Evolutionary conservation across 1,139 yeast species (phyloP), one percentile per base, ranked within the genome.

Genomic region (Debaryomyces sp.): DNA sequence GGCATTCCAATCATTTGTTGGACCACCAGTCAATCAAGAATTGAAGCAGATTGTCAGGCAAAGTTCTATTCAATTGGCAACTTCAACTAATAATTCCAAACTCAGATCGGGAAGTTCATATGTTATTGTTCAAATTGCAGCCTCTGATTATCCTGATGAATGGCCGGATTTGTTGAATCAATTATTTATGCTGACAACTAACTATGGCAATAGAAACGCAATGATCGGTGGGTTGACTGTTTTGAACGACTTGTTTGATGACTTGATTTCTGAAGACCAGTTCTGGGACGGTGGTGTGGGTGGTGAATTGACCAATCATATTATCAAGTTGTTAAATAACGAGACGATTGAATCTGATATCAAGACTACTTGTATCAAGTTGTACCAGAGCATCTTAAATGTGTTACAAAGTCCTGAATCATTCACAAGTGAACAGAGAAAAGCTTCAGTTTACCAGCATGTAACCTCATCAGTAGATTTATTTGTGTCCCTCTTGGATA

Each of bases 71-170:
- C 56, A 65, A 8, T 63, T 89, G 36, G 77, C 87, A n/a, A 69
- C 81, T 1, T 63, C 77, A 7, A 75, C 80, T 13, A 62, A 73
- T 0, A 78, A 80, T 51, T 73, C 87, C n/a, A 87, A 87, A 58
- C 70, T 91, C 15, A 73, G 91, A 51, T 78, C 78, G 34, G 80
- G 89, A 44, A 81, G 88, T 2, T 84, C 94, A 0, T 85, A 89
- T 55, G 85, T 89, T 12, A 80, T 90, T 23, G 88, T 89, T 2
- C 96, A 88, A 58, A 88, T 94, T 22, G 92, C 96, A 0, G 87
- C 89, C 1, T 88, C 86, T 1, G 99, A 94, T 61, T 92, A 82
- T 61, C 99, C 99, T 0, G 98, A 94, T 59, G 96, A 90, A 61
- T 94, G 98, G 98, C 96, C 97, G 0, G 78, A 76, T 27, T 71